These are phyloP conservation scores for Aspergillus aculeatus DNA, from an alignment of 2,329 filamentous ascomycete genomes.

Conservation along the genomic window DNA sequence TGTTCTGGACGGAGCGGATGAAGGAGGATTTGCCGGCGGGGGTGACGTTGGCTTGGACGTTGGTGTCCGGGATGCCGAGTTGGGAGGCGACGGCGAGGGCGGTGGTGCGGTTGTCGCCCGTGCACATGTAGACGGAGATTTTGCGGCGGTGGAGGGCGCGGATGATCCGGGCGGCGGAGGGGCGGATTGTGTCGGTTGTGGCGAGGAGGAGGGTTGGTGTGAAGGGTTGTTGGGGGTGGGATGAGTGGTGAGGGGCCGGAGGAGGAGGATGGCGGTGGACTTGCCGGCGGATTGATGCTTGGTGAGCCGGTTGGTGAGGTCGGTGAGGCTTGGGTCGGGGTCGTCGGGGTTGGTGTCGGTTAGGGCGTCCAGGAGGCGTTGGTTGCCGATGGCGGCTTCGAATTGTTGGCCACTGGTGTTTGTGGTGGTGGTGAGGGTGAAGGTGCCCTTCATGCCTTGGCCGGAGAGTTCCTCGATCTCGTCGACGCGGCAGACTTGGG, in stretches of 20 bases:
- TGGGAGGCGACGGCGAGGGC: slow-evolving; percentile 73
- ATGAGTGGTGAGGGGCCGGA: slow-evolving; percentile 20
- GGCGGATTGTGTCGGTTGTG: slow-evolving; percentile 76
- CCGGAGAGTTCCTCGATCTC: slow-evolving; percentile 55
- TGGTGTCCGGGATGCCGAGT: slow-evolving; percentile 69
- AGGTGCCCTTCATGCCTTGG: slow-evolving; percentile 56
- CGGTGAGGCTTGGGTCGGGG: slow-evolving; percentile 26
- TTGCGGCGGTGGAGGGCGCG: slow-evolving; percentile 62
- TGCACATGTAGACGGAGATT: slow-evolving; percentile 85
- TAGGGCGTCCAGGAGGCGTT: slow-evolving; percentile 47
- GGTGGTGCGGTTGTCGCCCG: slow-evolving; percentile 84
- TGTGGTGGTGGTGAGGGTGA: slow-evolving; percentile 36
- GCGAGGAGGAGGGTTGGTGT: slow-evolving; percentile 66
- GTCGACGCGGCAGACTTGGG: slow-evolving; percentile 32
- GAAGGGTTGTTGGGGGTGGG: slow-evolving; percentile 21
- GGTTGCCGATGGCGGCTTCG: slow-evolving; percentile 58
- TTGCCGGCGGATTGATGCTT: slow-evolving; percentile 44
- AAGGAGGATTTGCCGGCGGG: slow-evolving; percentile 70
- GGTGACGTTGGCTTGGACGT: slow-evolving; percentile 84
- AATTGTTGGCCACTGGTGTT: slow-evolving; percentile 26
- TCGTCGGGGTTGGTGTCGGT: slow-evolving; percentile 12
- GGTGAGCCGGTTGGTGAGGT: slow-evolving; percentile 35
- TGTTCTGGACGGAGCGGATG: slow-evolving; percentile 39
- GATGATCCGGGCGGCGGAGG: slow-evolving; percentile 67
- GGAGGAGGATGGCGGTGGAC: slow-evolving; percentile 46